A percentile compares a stretch with the other conserved stretches of the same genome.
Evolutionary conservation across 2,329 filamentous ascomycete species (phyloP).

Genomic region (Ramularia endophylla): DNA sequence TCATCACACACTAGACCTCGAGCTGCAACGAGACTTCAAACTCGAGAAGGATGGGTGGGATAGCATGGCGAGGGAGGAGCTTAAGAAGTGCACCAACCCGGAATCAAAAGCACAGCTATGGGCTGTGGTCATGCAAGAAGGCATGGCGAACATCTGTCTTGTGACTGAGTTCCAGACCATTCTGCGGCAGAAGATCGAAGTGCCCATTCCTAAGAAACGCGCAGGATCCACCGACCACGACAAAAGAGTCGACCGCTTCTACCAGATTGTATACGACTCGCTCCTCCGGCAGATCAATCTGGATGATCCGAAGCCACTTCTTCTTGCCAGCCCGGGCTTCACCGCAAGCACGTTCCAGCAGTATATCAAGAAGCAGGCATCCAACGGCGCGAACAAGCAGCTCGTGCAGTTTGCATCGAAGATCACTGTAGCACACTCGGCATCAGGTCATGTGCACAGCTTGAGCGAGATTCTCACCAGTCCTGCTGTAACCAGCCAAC

Average conservation of each 20-base stretch:
- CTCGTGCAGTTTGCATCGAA: slow-evolving; percentile 58
- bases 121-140: slow-evolving; percentile 91
- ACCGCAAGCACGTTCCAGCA: slow-evolving; percentile 73
- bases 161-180: slow-evolving; percentile 77
- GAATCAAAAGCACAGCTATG: slow-evolving; percentile 76
- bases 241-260: slow-evolving; percentile 60
- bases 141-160: slow-evolving; percentile 73
- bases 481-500: slow-evolving; percentile 66
- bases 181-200: slow-evolving; percentile 63
- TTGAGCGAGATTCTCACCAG: slow-evolving; percentile 82
- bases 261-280: slow-evolving; percentile 66
- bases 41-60: slow-evolving; percentile 90
- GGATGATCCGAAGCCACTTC: slow-evolving; percentile 59
- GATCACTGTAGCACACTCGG: slow-evolving; percentile 70
- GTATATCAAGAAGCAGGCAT: slow-evolving; percentile 59
- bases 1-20: slow-evolving; percentile 72
- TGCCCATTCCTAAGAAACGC: slow-evolving; percentile 61
- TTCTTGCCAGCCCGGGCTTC: slow-evolving; percentile 87
- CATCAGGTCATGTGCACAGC: slow-evolving; percentile 79
- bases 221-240: slow-evolving; percentile 58
- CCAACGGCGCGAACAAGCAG: slow-evolving; percentile 65
- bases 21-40: slow-evolving; percentile 81
- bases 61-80: slow-evolving; percentile 70
- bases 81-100: slow-evolving; percentile 72
- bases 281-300: slow-evolving; percentile 76